phyloP scores from a whole-genome alignment of 306 rosid genomes.

The Purshia tridentata region DNA sequence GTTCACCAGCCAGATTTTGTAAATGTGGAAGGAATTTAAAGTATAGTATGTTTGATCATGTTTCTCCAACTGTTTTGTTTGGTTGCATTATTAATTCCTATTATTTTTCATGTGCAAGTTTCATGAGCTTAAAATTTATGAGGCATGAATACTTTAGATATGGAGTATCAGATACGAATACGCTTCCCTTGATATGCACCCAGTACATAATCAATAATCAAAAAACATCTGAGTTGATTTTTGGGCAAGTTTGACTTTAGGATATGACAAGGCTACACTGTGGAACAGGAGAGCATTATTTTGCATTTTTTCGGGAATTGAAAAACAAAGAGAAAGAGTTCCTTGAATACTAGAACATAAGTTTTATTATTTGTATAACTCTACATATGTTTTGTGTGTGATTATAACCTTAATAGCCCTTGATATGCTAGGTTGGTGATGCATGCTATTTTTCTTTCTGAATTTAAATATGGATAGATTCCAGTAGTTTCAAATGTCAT shows the following conservation, averaged over 20 bases:
- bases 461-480: neutral
- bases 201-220: neutral
- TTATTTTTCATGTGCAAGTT: neutral
- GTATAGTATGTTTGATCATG: neutral
- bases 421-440: neutral
- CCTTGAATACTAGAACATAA: neutral
- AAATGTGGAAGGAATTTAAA: neutral
- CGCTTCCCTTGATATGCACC: neutral
- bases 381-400: neutral
- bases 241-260: neutral
- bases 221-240: neutral
- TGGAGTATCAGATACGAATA: neutral
- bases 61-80: neutral
- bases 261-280: neutral
- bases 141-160: neutral
- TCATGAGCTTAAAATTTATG: neutral
- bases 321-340: neutral
- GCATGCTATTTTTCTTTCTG: neutral
- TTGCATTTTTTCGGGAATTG: neutral
- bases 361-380: neutral
- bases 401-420: neutral
- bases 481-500: neutral
- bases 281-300: neutral
- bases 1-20: neutral
- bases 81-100: neutral